Base-by-base conservation (phyloP, 306 rosid species). In the Rosa rugosa region DNA sequence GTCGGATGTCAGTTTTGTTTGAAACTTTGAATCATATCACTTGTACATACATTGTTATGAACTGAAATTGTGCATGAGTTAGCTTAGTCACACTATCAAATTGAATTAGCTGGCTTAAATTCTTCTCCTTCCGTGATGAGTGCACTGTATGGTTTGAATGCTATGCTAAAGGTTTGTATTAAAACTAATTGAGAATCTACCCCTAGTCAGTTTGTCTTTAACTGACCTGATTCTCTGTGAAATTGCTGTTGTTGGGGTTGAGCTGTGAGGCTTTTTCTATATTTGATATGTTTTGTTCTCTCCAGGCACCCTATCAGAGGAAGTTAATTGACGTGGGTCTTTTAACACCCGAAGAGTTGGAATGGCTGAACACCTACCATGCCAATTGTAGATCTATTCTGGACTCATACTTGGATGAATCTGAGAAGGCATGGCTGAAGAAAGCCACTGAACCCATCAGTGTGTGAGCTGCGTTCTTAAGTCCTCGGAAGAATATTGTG, bases 351-450 rank as follows among this genome's bases (percentile, higher is more conserved):
- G 96, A 93, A 64, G 99, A 96, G 83, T 81, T 89, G 84, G 83
- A 85, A 74, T 96, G 98, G 99, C 41, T 96, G 76, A 91, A 96
- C 90, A 71, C 86, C 16, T 96, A 96, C 84, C 96, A 96, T 82
- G 86, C 94, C 4, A 80, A 80, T 69, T 96, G 99, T 68, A 88
- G 87, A 75, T 89, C 91, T 73, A 83, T 91, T 86, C 90, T 95
- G 73, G 87, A 87, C 5, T 89, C 97, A 5, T 77, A 79, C 86
- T 80, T 95, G 85, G 87, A 83, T 64, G 93, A 84, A 84, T 87
- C 90, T 54, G 97, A 91, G 87, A 89, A 83, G 50, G 87, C 88
- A 51, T 95, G 99, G 99, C 92, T 95, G 79, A 80, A 82, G 83
- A 89, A 89, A 69, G 99, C 99, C 70, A 95, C 99, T 9, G 97